Evolutionary conservation across 805 yeast genomes (phyloP), one percentile per base, ranked within the genome.

Genomic region (Tetrapisispora iriomotensis): DNA sequence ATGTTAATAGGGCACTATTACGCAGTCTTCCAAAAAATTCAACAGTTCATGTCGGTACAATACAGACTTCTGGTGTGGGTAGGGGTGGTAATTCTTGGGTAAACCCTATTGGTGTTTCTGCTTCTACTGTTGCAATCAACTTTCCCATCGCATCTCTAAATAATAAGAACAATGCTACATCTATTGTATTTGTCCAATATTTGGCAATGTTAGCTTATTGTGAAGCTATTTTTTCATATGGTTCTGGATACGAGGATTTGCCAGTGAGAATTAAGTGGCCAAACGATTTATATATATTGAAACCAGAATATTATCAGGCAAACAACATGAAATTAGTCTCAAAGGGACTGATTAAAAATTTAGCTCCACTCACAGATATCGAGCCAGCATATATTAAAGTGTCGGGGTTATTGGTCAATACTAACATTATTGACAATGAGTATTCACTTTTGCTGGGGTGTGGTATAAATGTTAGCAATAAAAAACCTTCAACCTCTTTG

Each of bases 31-130:
- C 64, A 8, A 44, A 50, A 17, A 54, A 47, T 28, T 42, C 61
- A 0, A 40, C 48, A 31, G 43, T 60, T 7, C 58, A 54, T 40
- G 70, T 78, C 3, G 96, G 94, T 0, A 79, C 88, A 1, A 74
- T 82, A 3, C 99, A 92, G 59, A 79, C 85, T 1, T 73, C 86
- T 0, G 99, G 98, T 1, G 70, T 90, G 36, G 99, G 99, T 2
- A 74, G 99, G 41, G 94, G 96, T 13, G 94, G 92, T 1, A 92
- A 92, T 48, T 79, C 77, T 2, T 92, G 98, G 98, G 80, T 92
- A 19, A 88, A 85, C 48, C 99, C 99, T 3, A 70, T 73, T 19
- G 99, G 99, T 9, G 94, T 87, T 1, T 62, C 86, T 59, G 95
- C 97, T 0, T 74, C 78, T 6, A 85, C 96, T 0, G 71, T 77